A percentile compares a stretch with the other conserved stretches of the same genome.
Conservation (phyloP, 2,329 filamentous ascomycete species). For the Bipolaris cookei region DNA sequence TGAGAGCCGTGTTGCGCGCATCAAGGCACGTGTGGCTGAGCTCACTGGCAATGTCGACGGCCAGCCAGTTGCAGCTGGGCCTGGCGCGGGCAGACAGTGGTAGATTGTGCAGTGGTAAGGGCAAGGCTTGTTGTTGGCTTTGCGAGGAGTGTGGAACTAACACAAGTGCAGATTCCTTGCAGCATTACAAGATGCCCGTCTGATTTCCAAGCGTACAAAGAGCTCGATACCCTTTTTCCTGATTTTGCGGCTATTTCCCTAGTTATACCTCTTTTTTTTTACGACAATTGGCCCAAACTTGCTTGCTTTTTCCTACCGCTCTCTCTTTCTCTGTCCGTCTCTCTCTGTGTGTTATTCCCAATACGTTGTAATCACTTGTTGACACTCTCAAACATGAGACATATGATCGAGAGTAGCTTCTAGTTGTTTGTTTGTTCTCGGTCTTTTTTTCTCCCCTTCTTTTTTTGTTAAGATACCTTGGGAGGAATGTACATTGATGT, state of each 20-base stretch:
- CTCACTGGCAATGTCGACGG: conserved; percentile 68
- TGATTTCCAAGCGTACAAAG: conserved; percentile 32
- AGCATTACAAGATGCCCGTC: conserved; percentile 18
- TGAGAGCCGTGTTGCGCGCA: conserved; percentile 93
- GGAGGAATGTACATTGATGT: conserved; percentile 19
- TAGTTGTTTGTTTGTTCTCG: conserved; percentile 12
- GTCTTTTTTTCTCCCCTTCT: background rate
- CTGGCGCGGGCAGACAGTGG: conserved; percentile 20
- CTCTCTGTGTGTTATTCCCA: background rate
- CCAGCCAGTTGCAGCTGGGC: conserved; percentile 18
- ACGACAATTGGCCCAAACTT: conserved; percentile 13
- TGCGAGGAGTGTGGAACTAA: background rate
- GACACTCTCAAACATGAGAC: no score
- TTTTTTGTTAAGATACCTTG: conserved; percentile 18
- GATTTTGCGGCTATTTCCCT: conserved; percentile 10
- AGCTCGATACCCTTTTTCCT: conserved; percentile 42
- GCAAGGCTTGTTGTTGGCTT: background rate
- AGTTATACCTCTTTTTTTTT: background rate
- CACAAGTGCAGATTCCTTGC: conserved; percentile 13
- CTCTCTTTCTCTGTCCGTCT: no score
- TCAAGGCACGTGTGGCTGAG: conserved; percentile 96
- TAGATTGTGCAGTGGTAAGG: conserved; percentile 28
- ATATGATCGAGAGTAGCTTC: conserved; percentile 3
- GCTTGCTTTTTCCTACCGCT: background rate
- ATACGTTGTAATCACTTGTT: background rate